These are phyloP conservation scores for Porogramme epimiltina DNA, from an alignment of 1,284 basidiomycete species.

Conservation along the genomic window DNA sequence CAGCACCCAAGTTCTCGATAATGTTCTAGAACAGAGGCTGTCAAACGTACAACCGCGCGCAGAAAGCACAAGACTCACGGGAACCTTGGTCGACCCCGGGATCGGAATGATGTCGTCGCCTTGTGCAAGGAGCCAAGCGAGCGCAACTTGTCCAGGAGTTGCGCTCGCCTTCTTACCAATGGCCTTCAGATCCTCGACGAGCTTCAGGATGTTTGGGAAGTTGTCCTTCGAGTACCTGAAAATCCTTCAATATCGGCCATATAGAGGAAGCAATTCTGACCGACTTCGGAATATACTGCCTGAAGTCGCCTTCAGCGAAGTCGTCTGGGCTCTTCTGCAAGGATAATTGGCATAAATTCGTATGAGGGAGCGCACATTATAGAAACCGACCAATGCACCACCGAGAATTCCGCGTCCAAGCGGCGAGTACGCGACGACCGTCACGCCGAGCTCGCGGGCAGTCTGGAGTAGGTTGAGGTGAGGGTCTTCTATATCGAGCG, in stretches of 20 bases:
- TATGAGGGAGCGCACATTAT: not conserved
- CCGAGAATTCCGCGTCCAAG: conserved; percentile 66
- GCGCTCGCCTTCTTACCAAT: conserved; percentile 32
- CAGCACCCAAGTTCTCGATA: conserved; percentile 35
- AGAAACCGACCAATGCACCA: conserved; percentile 46
- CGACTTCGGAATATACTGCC: conserved; percentile 33
- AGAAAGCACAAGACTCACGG: conserved; percentile 9
- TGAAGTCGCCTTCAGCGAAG: conserved; percentile 52
- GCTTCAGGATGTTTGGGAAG: conserved; percentile 44
- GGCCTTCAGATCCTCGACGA: conserved; percentile 37
- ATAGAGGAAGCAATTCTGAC: too few relatives aligned
- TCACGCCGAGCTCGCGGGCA: conserved; percentile 53
- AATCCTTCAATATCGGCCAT: too few relatives aligned
- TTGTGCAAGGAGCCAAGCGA: conserved; percentile 46
- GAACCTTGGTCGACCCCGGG: conserved; percentile 34
- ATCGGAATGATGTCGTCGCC: conserved; percentile 40
- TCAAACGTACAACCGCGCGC: not conserved
- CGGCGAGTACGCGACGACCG: conserved; percentile 62
- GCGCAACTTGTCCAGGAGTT: conserved; percentile 42
- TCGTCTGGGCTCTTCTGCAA: conserved; percentile 49
- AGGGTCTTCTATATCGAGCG: conserved; percentile 51
- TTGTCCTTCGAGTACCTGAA: conserved; percentile 42
- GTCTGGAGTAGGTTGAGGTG: conserved; percentile 49
- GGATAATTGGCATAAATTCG: not conserved
- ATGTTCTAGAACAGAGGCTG: conserved; percentile 29